These are phyloP conservation scores for Melaleuca quinquenervia DNA, from an alignment of 345 rosid genomes.

Conservation along the genomic window DNA sequence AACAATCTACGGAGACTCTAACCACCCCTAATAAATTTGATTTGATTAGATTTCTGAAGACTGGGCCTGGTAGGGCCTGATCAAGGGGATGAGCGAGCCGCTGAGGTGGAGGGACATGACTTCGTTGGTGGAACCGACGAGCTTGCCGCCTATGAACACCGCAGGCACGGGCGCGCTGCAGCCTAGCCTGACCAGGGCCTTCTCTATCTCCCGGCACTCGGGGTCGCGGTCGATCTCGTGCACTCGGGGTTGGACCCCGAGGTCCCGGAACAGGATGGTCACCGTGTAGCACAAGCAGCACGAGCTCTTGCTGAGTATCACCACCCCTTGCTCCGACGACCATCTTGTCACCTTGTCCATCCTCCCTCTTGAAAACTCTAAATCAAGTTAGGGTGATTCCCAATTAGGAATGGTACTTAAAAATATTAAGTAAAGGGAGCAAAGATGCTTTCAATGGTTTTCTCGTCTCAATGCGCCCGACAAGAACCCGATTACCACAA, in stretches of 20 bases:
- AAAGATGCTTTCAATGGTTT: background rate
- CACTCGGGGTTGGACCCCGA: conserved; percentile 48
- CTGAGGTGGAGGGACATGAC: conserved; percentile 82
- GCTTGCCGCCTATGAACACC: conserved; percentile 64
- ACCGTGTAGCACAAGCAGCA: conserved; percentile 78
- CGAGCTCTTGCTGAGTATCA: conserved; percentile 76
- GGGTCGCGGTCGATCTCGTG: conserved; percentile 70
- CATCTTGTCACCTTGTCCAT: conserved; percentile 68
- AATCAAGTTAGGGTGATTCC: background rate
- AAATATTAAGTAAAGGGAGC: background rate
- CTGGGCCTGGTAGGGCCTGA: conserved; percentile 48
- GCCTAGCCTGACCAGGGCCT: conserved; percentile 58
- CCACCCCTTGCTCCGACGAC: conserved; percentile 59
- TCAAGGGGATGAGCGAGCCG: conserved; percentile 48
- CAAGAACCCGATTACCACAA: background rate
- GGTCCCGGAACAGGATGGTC: conserved; percentile 55
- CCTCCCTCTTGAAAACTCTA: background rate
- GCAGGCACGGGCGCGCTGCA: conserved; percentile 58
- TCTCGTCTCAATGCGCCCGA: background rate
- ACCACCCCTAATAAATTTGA: background rate
- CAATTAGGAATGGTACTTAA: background rate
- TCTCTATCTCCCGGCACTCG: conserved; percentile 66
- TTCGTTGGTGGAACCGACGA: conserved; percentile 70
- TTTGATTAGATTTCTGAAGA: background rate
- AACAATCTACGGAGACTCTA: background rate